Evolutionary conservation across 2,329 filamentous ascomycete species (phyloP), one percentile per base, ranked within the genome.

Genomic region (Scolecobasidium constrictum): DNA sequence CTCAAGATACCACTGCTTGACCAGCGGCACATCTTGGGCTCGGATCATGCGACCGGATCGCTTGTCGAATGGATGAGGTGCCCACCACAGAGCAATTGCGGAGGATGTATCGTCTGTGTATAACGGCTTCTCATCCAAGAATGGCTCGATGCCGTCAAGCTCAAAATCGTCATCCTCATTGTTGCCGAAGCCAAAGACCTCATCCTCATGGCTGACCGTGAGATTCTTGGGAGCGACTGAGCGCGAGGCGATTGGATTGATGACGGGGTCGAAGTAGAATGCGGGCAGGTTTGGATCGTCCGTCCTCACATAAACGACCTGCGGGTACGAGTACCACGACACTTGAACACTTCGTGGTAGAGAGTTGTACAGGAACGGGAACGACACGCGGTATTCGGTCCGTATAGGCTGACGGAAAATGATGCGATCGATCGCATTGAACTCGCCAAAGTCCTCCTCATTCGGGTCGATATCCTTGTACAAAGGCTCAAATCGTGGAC

Each of bases 401-500:
- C 90, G 80, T 50, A 96, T 93, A 1, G 90, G 88, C 37, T 84
- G 82, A 50, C 92, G 83, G 73, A 98, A 98, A 52, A 98, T 98
- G 64, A 98, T 98, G 52, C 93, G 86, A 57, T 98, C 92, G 54
- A 98, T 98, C 23, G 92, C 92, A 57, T 98, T 98, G 72, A 98
- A 98, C 63, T 98, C 92, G 63, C 92, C 92, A 64, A 98, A 98
- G 58, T 98, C 92, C 62, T 98, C 92, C 52, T 96, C 90, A 54
- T 98, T 98, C 2, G 92, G 92, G 60, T 98, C 88, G 47, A 98
- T 88, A 54, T 98, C 92, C 65, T 98, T 98, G 71, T 95, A 98
- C 16, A 98, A 63, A 18, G 92, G 92, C 63, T 98, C 92, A 50
- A 98, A 98, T 21, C 92, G 81, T 47, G 92, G 92, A 7, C 92